phyloP scores from a whole-genome alignment of 345 rosid genomes.

The Angophora floribunda region DNA sequence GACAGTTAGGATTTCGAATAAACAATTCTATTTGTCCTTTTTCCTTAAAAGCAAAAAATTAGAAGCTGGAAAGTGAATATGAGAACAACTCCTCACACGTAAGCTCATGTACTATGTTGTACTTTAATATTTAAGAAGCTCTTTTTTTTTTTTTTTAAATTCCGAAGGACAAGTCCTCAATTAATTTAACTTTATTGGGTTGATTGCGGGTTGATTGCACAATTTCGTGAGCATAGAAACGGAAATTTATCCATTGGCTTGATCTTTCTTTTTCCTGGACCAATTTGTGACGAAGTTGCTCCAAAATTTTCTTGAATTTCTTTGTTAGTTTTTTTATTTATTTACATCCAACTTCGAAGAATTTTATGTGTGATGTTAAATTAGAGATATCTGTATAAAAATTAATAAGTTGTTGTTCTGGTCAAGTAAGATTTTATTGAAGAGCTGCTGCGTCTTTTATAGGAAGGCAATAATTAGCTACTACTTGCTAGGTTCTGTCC shows the following conservation, averaged over 20 bases:
- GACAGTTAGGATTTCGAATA: background rate
- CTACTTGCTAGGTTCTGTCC: background rate
- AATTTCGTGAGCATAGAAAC: background rate
- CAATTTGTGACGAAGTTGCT: background rate
- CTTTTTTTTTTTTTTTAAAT: background rate
- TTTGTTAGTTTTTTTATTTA: background rate
- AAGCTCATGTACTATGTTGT: background rate
- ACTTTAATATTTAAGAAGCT: background rate
- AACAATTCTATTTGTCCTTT: background rate
- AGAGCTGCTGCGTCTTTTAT: background rate
- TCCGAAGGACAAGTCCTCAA: background rate
- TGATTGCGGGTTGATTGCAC: background rate
- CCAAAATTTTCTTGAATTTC: background rate
- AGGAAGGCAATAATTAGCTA: background rate
- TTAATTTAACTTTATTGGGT: background rate
- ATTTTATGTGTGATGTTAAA: background rate
- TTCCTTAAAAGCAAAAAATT: background rate
- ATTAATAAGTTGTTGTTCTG: background rate
- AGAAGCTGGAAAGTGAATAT: background rate
- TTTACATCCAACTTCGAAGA: background rate
- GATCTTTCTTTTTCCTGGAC: background rate
- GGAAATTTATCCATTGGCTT: background rate
- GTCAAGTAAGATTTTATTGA: background rate
- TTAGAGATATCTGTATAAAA: background rate
- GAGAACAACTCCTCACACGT: background rate